Evolutionary conservation across 2,329 filamentous ascomycete genomes (phyloP).

Genomic region (Diaporthe australafricana): DNA sequence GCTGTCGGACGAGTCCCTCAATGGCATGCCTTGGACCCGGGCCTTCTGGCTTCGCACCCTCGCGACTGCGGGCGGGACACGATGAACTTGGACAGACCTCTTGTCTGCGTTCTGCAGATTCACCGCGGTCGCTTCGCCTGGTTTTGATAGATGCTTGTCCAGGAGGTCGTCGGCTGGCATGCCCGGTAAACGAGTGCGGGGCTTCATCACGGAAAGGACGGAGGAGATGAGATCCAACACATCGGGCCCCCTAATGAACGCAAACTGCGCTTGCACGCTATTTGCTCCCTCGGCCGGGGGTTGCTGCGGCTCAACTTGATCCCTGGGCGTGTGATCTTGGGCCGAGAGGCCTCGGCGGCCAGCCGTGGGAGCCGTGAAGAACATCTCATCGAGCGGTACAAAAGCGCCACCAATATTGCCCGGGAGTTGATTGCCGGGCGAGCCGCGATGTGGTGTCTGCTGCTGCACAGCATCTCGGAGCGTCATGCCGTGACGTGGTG

Average conservation of each 20-base stretch:
- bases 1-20: slow-evolving; percentile 20
- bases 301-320: neutral
- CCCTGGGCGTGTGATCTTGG: neutral
- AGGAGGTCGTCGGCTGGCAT: neutral
- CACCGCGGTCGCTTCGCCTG: neutral
- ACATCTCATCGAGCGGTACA: neutral
- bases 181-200: neutral
- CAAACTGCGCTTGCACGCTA: neutral
- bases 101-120: neutral
- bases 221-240: neutral
- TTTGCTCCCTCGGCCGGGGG: neutral
- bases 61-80: neutral
- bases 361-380: neutral
- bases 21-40: neutral
- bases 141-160: neutral
- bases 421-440: too few species aligned
- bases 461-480: too few species aligned
- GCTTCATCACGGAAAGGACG: neutral
- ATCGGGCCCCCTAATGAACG: slow-evolving; percentile 27
- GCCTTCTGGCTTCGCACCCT: slow-evolving; percentile 10
- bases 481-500: too few species aligned
- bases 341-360: neutral
- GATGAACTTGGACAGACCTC: neutral
- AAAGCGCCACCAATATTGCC: neutral
- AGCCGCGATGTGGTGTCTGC: neutral